Evolutionary conservation across 495 filamentous ascomycete species (phyloP), one percentile per base, ranked within the genome.

Genomic region (Friedmanniomyces endolithicus): DNA sequence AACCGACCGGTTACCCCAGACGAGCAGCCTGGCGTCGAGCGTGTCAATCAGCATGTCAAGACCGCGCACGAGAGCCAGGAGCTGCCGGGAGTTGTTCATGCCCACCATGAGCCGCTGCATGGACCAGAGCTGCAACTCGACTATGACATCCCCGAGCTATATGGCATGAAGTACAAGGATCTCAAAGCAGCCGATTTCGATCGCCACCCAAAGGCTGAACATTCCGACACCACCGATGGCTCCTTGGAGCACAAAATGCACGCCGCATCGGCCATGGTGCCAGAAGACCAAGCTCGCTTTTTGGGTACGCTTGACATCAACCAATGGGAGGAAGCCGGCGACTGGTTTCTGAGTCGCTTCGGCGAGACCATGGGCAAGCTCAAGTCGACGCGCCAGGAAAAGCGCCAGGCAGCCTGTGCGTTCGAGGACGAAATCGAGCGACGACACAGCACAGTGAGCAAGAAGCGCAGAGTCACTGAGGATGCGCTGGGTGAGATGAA

Each of bases 261-360:
- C 34, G 63, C 76, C 50, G 72, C 73, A 8, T n/a, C 34, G 11
- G 31, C 22, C 7, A 19, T 57, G 16, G 14, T 58, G 55, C 63
- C 48, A 39, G 31, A 71, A 19, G 74, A 78, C 17, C 83, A 87
- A 54, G 70, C 71, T 46, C 67, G 71, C 1, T 86, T 88, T 66
- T 81, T 89, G 58, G 68, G 74, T 11, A 75, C 74, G 6, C 71
- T 94, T 63, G 63, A 77, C 2, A 74, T 86, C 22, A 71, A 77
- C 24, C 83, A 90, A 64, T 92, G 88, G 84, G 88, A 95, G 64
- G 75, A 84, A 46, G 79, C 83, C 14, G 88, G 88, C 8, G 87
- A 95, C 57, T 82, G 85, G 73, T 79, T 95, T 39, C 69, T 90
- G 14, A 78, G 80, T 2, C 77, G 76, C 56, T 90, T 92, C 61